Evolutionary conservation across 2,329 filamentous ascomycete species (phyloP), one percentile per base, ranked within the genome.

Genomic region (Arthrobotrys iridis): DNA sequence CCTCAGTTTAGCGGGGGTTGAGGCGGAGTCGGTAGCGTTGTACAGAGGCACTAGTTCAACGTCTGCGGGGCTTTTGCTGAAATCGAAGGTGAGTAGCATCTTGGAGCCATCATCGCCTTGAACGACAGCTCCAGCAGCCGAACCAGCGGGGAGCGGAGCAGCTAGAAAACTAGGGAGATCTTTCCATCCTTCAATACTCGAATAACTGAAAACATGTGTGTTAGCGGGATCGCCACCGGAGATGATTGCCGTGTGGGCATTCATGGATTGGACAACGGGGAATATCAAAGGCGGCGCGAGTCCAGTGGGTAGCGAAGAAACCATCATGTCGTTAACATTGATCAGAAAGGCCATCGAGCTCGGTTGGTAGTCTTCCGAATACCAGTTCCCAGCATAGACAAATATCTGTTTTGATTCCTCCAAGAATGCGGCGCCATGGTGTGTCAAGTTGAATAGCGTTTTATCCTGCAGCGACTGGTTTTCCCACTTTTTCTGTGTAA

Each of bases 291-390:
- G 77, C 1, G 65, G 72, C 10, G 72, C 60, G 4, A 71, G 62
- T 15, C 76, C 66, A 26, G 77, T 77, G 18, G 79, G 78, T 48
- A 79, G 63, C 33, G 78, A 76, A 33, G 77, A 76, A 46, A 76
- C 76, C 59, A 71, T 76, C 33, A 76, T 77, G 6, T 75, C 64
- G 35, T 55, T 43, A 2, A 78, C 75, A 22, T 76, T 63, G 33
- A 80, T 79, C 52, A 79, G 41, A 64, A 78, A 80, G 30, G 79
- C 78, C 60, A 79, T 79, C 43, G 78, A 78, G 7, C 75, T 78
- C 7, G 79, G 78, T 8, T 77, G 77, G 45, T 65, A 60, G 37
- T 77, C 78, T 37, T 77, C 72, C 7, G 78, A 79, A 67, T 71
- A 80, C 71, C 59, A 76, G 24, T 78, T 78, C 15, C 79, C 79